Conservation (phyloP, 1,284 basidiomycete genomes). For the Irpex rosettiformis region DNA sequence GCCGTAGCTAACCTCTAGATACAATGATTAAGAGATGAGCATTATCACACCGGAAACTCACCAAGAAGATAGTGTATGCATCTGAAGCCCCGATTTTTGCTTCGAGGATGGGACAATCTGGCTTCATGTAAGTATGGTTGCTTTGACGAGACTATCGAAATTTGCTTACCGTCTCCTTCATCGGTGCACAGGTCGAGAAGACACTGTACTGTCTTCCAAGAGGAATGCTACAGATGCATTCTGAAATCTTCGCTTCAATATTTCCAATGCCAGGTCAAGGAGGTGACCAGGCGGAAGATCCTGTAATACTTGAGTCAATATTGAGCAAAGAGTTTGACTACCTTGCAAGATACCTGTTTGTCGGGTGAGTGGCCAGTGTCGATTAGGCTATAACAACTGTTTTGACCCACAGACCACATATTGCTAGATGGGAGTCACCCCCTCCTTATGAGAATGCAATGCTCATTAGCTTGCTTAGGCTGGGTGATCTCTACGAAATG, state of each 20-base stretch:
- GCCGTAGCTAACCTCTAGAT: background rate
- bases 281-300: background rate
- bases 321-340: background rate
- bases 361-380: background rate
- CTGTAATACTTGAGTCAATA: background rate
- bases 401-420: background rate
- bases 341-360: background rate
- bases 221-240: background rate
- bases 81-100: background rate
- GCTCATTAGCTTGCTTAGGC: background rate
- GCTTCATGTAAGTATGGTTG: background rate
- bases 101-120: background rate
- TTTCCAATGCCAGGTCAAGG: background rate
- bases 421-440: background rate
- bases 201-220: background rate
- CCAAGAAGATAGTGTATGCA: background rate
- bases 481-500: background rate
- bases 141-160: background rate
- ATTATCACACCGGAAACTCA: background rate
- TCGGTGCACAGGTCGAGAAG: background rate
- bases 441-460: background rate
- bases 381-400: too few relatives aligned
- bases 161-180: background rate
- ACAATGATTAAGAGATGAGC: background rate
- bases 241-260: background rate